Conservation (phyloP, 176 grass and related monocot genomes). For the Eragrostis nindensis region DNA sequence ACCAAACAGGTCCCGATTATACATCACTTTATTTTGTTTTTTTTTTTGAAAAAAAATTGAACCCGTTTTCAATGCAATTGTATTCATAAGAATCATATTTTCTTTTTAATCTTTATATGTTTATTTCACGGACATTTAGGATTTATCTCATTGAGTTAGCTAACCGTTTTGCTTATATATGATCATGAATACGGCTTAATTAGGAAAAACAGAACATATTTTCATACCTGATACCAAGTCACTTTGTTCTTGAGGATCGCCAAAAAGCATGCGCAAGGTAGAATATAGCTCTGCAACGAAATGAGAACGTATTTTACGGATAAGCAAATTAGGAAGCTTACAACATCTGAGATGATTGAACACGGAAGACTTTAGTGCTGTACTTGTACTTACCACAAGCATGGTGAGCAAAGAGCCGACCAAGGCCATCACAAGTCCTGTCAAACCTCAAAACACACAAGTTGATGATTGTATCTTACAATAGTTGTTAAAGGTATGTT, state of each 20-base stretch:
- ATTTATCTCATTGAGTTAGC: neutral
- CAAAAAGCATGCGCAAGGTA: slow-evolving; percentile 86
- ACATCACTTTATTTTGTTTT: neutral
- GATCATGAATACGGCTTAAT: neutral
- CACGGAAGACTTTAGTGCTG: neutral
- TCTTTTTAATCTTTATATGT: neutral
- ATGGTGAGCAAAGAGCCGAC: slow-evolving; percentile 94
- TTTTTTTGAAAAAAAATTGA: neutral
- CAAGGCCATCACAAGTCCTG: slow-evolving; percentile 94
- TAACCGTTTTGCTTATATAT: neutral
- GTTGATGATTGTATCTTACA: neutral
- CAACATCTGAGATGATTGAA: neutral
- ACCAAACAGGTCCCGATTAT: neutral
- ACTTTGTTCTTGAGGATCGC: slow-evolving; percentile 72
- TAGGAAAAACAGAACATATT: neutral
- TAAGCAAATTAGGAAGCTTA: neutral
- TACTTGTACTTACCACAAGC: slow-evolving; percentile 84
- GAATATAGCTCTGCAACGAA: slow-evolving; percentile 67
- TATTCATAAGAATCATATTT: neutral
- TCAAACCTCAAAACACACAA: slow-evolving; percentile 5
- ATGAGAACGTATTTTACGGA: neutral
- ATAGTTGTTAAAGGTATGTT: neutral
- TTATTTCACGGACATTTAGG: neutral
- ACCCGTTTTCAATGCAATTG: neutral
- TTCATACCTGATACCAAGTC: slow-evolving; percentile 70